Evolutionary conservation across 805 yeast species (phyloP), one percentile per base, ranked within the genome.

Genomic region (Candida boidinii): DNA sequence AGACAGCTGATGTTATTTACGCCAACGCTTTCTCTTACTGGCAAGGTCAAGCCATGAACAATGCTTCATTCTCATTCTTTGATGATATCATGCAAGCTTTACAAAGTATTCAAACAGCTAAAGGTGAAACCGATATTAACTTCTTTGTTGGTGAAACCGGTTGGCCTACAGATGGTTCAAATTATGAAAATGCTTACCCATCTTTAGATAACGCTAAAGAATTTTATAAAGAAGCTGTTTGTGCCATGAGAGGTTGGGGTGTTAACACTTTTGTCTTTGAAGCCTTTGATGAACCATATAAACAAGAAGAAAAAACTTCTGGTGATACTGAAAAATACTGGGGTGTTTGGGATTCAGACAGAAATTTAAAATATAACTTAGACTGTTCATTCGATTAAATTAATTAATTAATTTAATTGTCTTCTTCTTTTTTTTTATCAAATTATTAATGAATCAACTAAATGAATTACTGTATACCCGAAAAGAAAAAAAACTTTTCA

Each of bases 121-220:
- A 90, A 70, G 96, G 95, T 42, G 63, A 81, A 39, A 79, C 90
- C 38, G 88, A 86, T 61, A 72, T 90, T 49, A 70, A 76, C 37
- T 86, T 88, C 70, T 88, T 90, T 87, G 92, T 87, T 51, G 96
- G 96, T 60, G 96, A 88, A 69, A 87, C 96, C 44, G 96, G 96
- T 48, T 87, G 96, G 95, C 94, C 96, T 57, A 73, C 95, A 22
- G 76, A 70, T 5, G 96, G 96, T 60, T 74, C 85, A 39, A 60
- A 65, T 53, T 87, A 62, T 49, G 86, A 76, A 54, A 38, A 51
- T 43, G 64, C 96, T 33, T 55, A 59, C 19, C 96, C 96, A 50
- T 57, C 78, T 49, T 70, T 74, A 36, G 66, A 53, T 25, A 86
- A 86, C 51, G 97, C 97, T 38, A 65, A 69, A 49, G 58, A 61